phyloP scores from a whole-genome alignment of 345 rosid species.

The Capsella bursapastoris region DNA sequence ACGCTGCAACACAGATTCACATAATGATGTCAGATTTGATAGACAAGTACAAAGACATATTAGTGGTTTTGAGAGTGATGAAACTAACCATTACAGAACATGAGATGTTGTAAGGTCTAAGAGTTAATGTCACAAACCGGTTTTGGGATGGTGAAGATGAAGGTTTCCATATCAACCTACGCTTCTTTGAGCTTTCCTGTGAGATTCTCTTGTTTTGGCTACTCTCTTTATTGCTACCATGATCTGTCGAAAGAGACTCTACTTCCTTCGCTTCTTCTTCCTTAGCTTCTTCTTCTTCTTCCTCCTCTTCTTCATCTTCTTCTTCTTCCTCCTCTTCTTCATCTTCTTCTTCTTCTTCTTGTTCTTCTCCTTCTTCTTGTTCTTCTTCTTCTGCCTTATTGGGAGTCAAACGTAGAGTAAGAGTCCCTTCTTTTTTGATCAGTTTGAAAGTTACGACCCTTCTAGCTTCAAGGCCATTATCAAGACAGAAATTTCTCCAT shows the following conservation, averaged over 20 bases:
- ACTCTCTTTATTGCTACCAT: background rate
- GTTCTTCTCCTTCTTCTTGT: background rate
- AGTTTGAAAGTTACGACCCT: background rate
- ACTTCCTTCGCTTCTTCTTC: background rate
- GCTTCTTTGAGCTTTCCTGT: background rate
- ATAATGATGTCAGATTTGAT: background rate
- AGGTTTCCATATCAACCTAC: background rate
- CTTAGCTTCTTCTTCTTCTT: background rate
- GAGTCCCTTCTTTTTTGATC: background rate
- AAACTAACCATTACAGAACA: conserved; percentile 18
- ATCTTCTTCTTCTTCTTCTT: background rate
- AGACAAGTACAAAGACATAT: background rate
- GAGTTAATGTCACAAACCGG: conserved; percentile 30
- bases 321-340: background rate
- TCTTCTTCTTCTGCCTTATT: background rate
- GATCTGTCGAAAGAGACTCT: conserved; percentile 14
- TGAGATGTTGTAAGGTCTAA: background rate
- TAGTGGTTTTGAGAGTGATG: background rate
- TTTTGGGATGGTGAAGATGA: conserved; percentile 26
- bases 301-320: background rate
- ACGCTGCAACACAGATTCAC: conserved; percentile 23
- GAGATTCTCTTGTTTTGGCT: background rate
- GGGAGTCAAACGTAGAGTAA: background rate
- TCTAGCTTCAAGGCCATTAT: background rate
- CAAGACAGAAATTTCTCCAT: background rate